A percentile compares a stretch with the other conserved stretches of the same genome.
These are phyloP conservation scores for Amborella trichopoda DNA, from an alignment of 164 flowering plant genomes.

Conservation along the genomic window DNA sequence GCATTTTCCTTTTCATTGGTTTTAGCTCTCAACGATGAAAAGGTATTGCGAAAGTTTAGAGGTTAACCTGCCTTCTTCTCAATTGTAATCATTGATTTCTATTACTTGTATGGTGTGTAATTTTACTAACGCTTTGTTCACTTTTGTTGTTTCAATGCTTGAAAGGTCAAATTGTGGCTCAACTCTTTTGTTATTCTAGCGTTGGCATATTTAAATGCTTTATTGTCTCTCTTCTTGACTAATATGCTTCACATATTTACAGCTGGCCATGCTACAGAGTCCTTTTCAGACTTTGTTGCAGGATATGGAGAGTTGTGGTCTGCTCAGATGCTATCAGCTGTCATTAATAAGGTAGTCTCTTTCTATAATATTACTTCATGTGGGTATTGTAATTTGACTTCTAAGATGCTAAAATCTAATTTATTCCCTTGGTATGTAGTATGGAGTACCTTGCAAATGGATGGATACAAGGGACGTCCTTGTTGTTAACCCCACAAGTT, in stretches of 20 bases:
- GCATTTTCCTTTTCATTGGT: too few species aligned
- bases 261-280: constrained; percentile 98
- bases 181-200: neutral
- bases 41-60: too few species aligned
- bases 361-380: too few species aligned
- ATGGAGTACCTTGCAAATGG: constrained; percentile 65
- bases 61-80: too few species aligned
- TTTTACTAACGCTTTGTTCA: too few species aligned
- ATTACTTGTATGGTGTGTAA: too few species aligned
- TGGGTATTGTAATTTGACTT: too few species aligned
- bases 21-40: too few species aligned
- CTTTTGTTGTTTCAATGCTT: neutral
- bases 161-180: neutral
- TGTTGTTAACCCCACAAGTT: constrained; percentile 71
- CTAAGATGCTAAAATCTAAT: too few species aligned
- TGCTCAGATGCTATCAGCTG: constrained; percentile 64
- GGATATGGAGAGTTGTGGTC: constrained; percentile 99
- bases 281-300: constrained; percentile 88
- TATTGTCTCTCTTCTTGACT: neutral
- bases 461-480: constrained; percentile 98
- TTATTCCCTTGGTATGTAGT: constrained; percentile 42
- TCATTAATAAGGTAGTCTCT: constrained; percentile 53
- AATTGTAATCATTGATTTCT: too few species aligned
- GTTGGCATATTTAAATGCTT: neutral
- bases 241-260: constrained; percentile 16